Evolutionary conservation across 768 basidiomycete genomes (phyloP).

Genomic region (Strobilomyces echinocephalus): DNA sequence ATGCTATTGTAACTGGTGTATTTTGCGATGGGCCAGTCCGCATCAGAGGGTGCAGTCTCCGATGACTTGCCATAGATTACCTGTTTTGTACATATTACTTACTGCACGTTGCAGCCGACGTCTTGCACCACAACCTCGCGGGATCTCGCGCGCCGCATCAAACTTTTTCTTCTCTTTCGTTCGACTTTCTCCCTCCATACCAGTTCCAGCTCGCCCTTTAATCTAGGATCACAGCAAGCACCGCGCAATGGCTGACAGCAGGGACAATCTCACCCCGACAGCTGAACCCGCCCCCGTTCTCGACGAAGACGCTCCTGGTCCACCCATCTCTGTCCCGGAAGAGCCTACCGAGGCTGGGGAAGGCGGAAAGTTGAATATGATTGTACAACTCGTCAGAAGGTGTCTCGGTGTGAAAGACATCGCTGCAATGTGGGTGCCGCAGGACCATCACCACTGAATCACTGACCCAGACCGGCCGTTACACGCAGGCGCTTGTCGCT

Average conservation of each 20-base stretch:
- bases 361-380: conserved; percentile 91
- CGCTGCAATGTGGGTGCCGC: conserved; percentile 72
- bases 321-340: conserved; percentile 66
- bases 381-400: conserved; percentile 85
- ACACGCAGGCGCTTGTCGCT: conserved; percentile 76
- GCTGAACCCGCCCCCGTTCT: conserved; percentile 6
- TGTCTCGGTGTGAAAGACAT: conserved; percentile 93
- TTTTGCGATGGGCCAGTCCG: too few species aligned
- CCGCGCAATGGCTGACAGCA: conserved; percentile 19
- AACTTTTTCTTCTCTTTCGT: conserved; percentile 4
- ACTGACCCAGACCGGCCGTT: conserved; percentile 10
- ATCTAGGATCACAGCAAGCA: not conserved
- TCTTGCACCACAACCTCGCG: conserved; percentile 13
- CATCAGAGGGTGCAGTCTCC: too few species aligned
- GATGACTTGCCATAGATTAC: too few species aligned
- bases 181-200: not conserved
- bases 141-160: not conserved
- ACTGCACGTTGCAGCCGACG: conserved; percentile 21
- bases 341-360: conserved; percentile 72
- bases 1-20: too few species aligned
- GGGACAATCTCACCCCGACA: conserved; percentile 8
- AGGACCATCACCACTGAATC: not conserved
- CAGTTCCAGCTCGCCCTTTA: not conserved
- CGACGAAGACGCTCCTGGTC: conserved; percentile 51
- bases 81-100: conserved; percentile 11